A percentile compares a stretch with the other conserved stretches of the same genome.
These are phyloP conservation scores for Emmonsia crescens DNA, from an alignment of 2,329 filamentous ascomycete genomes.

Conservation along the genomic window DNA sequence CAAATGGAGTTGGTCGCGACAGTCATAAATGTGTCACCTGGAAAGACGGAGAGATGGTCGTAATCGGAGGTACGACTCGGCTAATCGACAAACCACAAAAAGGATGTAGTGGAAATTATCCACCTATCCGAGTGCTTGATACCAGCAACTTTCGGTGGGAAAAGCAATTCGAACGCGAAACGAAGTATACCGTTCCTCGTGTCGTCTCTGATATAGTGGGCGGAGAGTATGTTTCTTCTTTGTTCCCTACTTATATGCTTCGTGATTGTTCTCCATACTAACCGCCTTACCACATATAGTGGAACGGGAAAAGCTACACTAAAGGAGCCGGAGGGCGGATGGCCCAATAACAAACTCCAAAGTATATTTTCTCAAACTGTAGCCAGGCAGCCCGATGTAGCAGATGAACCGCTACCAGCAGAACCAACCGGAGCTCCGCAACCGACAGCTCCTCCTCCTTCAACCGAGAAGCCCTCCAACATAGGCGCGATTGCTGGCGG, in stretches of 20 bases:
- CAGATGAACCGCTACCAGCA: background rate
- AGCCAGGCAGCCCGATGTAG: background rate
- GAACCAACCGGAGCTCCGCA: background rate
- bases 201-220: conserved; percentile 3
- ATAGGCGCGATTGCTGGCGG: conserved; percentile 17
- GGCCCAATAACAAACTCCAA: background rate
- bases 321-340: conserved; percentile 1
- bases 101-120: background rate
- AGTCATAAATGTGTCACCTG: conserved; percentile 2
- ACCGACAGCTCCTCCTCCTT: background rate
- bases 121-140: conserved; percentile 3
- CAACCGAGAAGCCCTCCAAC: conserved; percentile 3
- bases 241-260: background rate
- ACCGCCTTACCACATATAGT: background rate
- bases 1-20: background rate
- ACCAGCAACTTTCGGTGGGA: conserved; percentile 2
- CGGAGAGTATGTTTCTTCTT: conserved; percentile 2
- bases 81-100: background rate
- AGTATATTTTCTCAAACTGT: conserved; percentile 4
- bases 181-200: background rate
- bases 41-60: conserved; percentile 5
- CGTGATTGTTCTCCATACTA: background rate
- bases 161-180: conserved; percentile 1
- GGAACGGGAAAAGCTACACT: conserved; percentile 5
- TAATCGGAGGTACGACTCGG: conserved; percentile 1